A percentile compares a stretch with the other conserved stretches of the same genome.
Evolutionary conservation across 108 stramenopile genomes (phyloP).

Genomic region (Parietichytrium sp.): DNA sequence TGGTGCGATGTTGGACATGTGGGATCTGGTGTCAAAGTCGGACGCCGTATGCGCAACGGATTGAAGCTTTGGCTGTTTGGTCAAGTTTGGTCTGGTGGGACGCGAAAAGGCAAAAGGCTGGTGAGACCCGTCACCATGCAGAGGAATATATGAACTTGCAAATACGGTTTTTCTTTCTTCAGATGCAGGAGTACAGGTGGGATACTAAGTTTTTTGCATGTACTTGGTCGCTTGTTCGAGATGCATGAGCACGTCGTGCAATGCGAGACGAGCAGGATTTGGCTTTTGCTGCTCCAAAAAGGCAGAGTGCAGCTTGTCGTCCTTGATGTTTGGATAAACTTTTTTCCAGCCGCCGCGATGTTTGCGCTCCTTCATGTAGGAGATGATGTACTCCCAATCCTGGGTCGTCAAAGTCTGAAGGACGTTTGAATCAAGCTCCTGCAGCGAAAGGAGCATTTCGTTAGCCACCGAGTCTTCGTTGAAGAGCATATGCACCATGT

Average conservation of each 20-base stretch:
- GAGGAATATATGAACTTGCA: no score
- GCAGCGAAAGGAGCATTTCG: neutral
- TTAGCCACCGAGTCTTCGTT: neutral
- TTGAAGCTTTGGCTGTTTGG: no score
- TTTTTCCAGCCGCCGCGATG: slow-evolving; percentile 18
- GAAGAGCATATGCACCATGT: slow-evolving; percentile 35
- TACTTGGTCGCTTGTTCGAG: neutral
- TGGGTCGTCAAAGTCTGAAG: neutral
- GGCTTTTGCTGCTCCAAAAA: slow-evolving; percentile 31
- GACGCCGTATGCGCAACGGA: no score
- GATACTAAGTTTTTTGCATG: no score
- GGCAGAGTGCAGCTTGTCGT: slow-evolving; percentile 11
- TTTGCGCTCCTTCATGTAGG: slow-evolving; percentile 18
- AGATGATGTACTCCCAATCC: slow-evolving; percentile 30
- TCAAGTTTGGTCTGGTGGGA: no score
- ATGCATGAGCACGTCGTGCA: slow-evolving; percentile 16
- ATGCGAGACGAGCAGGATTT: neutral
- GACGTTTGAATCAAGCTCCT: slow-evolving; percentile 16
- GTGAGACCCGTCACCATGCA: no score
- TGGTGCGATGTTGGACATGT: no score
- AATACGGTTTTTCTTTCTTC: no score
- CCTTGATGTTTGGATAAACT: slow-evolving; percentile 4
- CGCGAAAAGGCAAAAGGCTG: no score
- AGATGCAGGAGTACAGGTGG: no score
- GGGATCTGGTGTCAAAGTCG: no score